Base-by-base conservation (phyloP, 78 protist species). In the Anaeramoeba flamelloides region DNA sequence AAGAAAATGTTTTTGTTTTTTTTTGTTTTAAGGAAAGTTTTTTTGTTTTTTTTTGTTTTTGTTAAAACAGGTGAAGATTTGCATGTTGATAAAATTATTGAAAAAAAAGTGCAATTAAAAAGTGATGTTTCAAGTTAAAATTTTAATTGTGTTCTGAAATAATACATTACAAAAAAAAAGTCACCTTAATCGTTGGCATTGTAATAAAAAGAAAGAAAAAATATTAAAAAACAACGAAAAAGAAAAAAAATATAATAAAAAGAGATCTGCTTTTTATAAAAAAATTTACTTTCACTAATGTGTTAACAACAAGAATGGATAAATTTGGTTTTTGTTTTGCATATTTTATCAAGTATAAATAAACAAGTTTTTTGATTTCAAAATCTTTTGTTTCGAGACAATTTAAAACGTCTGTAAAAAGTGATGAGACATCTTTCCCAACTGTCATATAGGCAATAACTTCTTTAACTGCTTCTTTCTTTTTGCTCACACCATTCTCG, bases 341-440 rank as follows among this genome's bases (percentile, higher is more conserved):
- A 85, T 95, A 94, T 89, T 96, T 94, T 90, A 96, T 94, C 41
- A 98, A 77, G 81, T 96, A 98, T 76, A 96, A 89, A 79, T 96
- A 98, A 4, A 98, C 98, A 22, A 98, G 90, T 89, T 98, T 98
- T 91, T 96, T 94, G 34, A 96, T 85, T 64, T 96, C 99, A n/a
- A 95, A 69, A 83, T 95, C 87, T 39, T 4, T 3, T 31, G 39
- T 85, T 82, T 22, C 65, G 39, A n/a, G n/a, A n/a, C n/a, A n/a
- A n/a, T n/a, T n/a, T n/a, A n/a, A n/a, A n/a, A n/a, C n/a, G n/a
- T n/a, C n/a, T n/a, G n/a, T n/a, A n/a, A n/a, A n/a, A n/a, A n/a
- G n/a, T n/a, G n/a, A n/a, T n/a, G n/a, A n/a, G 76, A 97, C 96
- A 81, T 96, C 99, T 83, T 94, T 94, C 36, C 99, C 99, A 36